Conservation (phyloP, 1,284 basidiomycete species). For the Somion occarium region DNA sequence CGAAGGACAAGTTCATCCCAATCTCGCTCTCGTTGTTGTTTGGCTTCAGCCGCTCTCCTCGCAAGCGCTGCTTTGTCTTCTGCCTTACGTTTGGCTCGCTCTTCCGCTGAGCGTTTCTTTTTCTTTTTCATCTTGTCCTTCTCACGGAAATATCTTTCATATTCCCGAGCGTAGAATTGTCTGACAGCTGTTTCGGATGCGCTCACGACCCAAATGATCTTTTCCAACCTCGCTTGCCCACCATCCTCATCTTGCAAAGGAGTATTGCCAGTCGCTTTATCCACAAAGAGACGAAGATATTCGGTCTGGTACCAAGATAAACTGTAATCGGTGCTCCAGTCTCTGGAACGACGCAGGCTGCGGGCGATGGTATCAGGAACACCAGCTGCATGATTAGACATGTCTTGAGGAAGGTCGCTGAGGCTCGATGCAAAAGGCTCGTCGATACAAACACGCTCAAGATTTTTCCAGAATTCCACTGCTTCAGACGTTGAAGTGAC, state of each 20-base stretch:
- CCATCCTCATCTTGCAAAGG: slow-evolving; percentile 44
- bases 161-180: slow-evolving; percentile 39
- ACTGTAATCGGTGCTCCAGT: slow-evolving; percentile 57
- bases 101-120: slow-evolving; percentile 23
- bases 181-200: slow-evolving; percentile 49
- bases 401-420: slow-evolving; percentile 10
- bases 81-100: slow-evolving; percentile 30
- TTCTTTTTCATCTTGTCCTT: slow-evolving; percentile 37
- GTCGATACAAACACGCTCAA: slow-evolving; percentile 21
- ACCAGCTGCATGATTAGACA: slow-evolving; percentile 3
- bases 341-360: slow-evolving; percentile 45
- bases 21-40: slow-evolving; percentile 49
- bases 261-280: slow-evolving; percentile 38
- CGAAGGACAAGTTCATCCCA: slow-evolving; percentile 57
- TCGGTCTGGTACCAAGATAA: slow-evolving; percentile 65
- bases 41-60: slow-evolving; percentile 53
- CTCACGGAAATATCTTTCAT: slow-evolving; percentile 36
- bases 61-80: slow-evolving; percentile 49
- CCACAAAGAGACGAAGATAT: slow-evolving; percentile 51
- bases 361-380: slow-evolving; percentile 19
- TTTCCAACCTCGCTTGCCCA: slow-evolving; percentile 33
- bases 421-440: slow-evolving; percentile 11
- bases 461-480: slow-evolving; percentile 50
- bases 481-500: slow-evolving; percentile 35
- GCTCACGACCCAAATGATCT: slow-evolving; percentile 48